These are phyloP conservation scores for Reticulomyxa filosa DNA, from an alignment of 78 protist species.

Conservation along the genomic window DNA sequence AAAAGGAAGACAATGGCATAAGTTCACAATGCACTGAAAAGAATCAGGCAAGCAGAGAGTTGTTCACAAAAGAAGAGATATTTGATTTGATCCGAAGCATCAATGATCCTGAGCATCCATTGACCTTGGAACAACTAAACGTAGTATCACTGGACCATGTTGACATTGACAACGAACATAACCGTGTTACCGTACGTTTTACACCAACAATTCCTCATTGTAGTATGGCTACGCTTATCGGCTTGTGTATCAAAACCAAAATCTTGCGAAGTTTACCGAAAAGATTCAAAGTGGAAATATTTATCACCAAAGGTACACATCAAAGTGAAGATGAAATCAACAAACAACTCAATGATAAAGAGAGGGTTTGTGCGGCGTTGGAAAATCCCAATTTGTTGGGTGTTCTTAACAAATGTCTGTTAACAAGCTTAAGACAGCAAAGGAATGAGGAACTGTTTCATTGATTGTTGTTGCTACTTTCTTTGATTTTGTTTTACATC, in stretches of 20 bases:
- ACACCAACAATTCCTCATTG: constrained; percentile 77
- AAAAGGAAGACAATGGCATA: too few species aligned
- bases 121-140: constrained; percentile 62
- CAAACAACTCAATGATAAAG: constrained; percentile 76
- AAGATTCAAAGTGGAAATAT: constrained; percentile 35
- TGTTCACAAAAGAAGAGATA: too few species aligned
- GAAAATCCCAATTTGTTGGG: constrained; percentile 27
- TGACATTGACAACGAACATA: constrained; percentile 23
- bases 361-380: constrained; percentile 65
- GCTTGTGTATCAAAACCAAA: constrained; percentile 59
- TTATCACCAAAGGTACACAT: constrained; percentile 31
- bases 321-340: constrained; percentile 27
- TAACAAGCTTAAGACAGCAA: not conserved
- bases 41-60: too few species aligned
- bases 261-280: constrained; percentile 43
- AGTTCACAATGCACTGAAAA: too few species aligned
- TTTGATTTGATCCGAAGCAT: constrained; percentile 30
- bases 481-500: too few species aligned
- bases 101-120: constrained; percentile 81
- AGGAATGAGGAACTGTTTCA: too few species aligned
- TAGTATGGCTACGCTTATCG: constrained; percentile 67
- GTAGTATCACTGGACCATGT: not conserved
- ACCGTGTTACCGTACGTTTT: constrained; percentile 15
- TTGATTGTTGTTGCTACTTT: too few species aligned
- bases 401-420: constrained; percentile 35